Evolutionary conservation across 2,329 filamentous ascomycete genomes (phyloP).

Genomic region (Exophiala sp.): DNA sequence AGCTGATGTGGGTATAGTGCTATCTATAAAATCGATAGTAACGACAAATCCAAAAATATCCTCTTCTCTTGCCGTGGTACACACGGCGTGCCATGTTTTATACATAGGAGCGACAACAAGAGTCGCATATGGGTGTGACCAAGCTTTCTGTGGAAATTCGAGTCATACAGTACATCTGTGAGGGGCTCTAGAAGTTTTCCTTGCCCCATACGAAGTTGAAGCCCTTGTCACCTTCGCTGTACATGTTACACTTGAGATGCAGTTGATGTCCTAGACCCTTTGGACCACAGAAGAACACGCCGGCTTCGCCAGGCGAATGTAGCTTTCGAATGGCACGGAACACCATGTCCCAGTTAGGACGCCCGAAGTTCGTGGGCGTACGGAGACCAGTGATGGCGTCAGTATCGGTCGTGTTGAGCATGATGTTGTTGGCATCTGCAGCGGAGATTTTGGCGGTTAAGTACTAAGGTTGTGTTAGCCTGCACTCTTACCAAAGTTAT

Average conservation of each 20-base stretch:
- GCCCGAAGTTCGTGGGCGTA: slow-evolving; percentile 78
- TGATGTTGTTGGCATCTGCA: slow-evolving; percentile 84
- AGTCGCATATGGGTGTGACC: background rate
- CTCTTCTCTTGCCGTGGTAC: background rate
- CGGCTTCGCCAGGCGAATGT: slow-evolving; percentile 67
- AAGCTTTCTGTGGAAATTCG: background rate
- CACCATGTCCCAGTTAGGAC: slow-evolving; percentile 88
- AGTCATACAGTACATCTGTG: background rate
- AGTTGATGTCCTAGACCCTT: slow-evolving; percentile 73
- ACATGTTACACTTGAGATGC: slow-evolving; percentile 84
- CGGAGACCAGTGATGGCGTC: slow-evolving; percentile 80
- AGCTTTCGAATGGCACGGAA: slow-evolving; percentile 80
- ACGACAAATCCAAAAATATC: background rate
- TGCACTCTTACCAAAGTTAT: background rate
- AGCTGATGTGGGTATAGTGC: slow-evolving; percentile 1
- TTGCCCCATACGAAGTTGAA: slow-evolving; percentile 56
- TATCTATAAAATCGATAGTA: background rate
- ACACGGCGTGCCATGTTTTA: background rate
- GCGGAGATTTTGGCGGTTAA: slow-evolving; percentile 82
- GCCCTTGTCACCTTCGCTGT: slow-evolving; percentile 61
- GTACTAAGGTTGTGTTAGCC: slow-evolving; percentile 48
- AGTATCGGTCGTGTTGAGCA: slow-evolving; percentile 78
- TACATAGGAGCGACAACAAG: background rate
- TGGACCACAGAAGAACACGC: slow-evolving; percentile 82
- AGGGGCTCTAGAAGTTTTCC: slow-evolving; percentile 47